phyloP scores from a whole-genome alignment of 495 filamentous ascomycete genomes.

The Rhizodiscina lignyota region DNA sequence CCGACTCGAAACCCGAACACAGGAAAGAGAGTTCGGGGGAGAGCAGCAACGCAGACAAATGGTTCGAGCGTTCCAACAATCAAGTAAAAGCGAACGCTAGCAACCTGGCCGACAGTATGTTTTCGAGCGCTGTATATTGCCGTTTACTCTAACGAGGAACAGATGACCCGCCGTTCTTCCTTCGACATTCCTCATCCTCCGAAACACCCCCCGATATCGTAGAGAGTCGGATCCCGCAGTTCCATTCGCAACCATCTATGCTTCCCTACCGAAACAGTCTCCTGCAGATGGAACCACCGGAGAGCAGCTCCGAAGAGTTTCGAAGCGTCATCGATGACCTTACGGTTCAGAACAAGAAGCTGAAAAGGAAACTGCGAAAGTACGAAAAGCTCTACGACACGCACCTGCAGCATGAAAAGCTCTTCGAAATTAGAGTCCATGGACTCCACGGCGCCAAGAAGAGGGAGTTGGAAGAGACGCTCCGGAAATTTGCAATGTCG shows the following conservation, averaged over 20 bases:
- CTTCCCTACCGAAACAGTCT: slow-evolving; percentile 8
- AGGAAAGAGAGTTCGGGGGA: slow-evolving; percentile 23
- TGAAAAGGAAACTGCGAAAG: slow-evolving; percentile 50
- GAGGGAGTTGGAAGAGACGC: slow-evolving; percentile 52
- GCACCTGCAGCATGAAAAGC: slow-evolving; percentile 43
- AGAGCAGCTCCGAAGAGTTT: slow-evolving; percentile 20
- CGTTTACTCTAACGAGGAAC: background rate
- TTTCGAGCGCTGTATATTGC: no score
- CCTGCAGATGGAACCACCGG: slow-evolving; percentile 4
- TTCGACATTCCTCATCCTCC: slow-evolving; percentile 19
- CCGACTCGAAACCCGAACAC: no score
- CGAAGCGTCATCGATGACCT: slow-evolving; percentile 25
- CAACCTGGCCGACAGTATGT: slow-evolving; percentile 17
- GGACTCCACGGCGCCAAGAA: slow-evolving; percentile 48
- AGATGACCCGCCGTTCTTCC: slow-evolving; percentile 25
- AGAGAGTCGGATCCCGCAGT: background rate
- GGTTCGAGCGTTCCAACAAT: slow-evolving; percentile 26
- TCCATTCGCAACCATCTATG: slow-evolving; percentile 1
- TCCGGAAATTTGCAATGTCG: slow-evolving; percentile 46
- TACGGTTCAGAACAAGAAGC: slow-evolving; percentile 32
- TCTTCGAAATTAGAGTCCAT: slow-evolving; percentile 65
- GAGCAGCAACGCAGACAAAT: slow-evolving; percentile 24
- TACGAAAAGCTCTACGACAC: slow-evolving; percentile 46
- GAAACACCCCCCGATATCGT: slow-evolving; percentile 13
- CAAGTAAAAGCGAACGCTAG: slow-evolving; percentile 11